Conservation (phyloP, 2,329 filamentous ascomycete genomes). For the Diplodia sapinea region DNA sequence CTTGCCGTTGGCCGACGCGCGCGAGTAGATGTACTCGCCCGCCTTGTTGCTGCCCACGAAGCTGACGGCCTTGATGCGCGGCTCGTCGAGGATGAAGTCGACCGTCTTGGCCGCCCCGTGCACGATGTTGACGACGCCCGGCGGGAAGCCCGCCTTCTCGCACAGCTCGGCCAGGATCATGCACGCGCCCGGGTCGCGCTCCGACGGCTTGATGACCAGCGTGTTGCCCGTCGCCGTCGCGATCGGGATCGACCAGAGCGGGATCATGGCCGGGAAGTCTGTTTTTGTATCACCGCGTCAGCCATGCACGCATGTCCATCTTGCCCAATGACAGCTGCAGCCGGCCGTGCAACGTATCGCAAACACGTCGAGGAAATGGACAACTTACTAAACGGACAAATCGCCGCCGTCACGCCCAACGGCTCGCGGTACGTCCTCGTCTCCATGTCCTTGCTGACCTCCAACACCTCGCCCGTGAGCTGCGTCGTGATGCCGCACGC, state of each 20-base stretch:
- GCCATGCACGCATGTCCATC: too few relatives aligned
- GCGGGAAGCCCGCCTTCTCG: constrained; percentile 79
- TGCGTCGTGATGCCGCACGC: constrained; percentile 81
- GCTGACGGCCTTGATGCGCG: constrained; percentile 82
- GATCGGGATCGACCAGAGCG: constrained; percentile 87
- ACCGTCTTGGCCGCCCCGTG: constrained; percentile 82
- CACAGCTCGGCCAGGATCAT: constrained; percentile 85
- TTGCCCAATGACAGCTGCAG: too few relatives aligned
- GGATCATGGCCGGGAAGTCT: constrained; percentile 94
- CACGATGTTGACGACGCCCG: constrained; percentile 81
- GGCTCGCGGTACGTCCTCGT: constrained; percentile 82
- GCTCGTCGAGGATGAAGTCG: constrained; percentile 85
- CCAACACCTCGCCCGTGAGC: constrained; percentile 81
- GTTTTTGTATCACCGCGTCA: not conserved
- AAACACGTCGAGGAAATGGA: not conserved
- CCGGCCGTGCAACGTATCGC: too few relatives aligned
- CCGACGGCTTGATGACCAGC: constrained; percentile 82
- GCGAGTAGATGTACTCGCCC: constrained; percentile 82
- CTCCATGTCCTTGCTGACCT: constrained; percentile 91
- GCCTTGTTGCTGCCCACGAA: constrained; percentile 90
- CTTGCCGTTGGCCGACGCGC: constrained; percentile 83
- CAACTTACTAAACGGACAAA: constrained; percentile 81
- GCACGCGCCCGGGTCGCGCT: constrained; percentile 81
- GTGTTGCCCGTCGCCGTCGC: constrained; percentile 85
- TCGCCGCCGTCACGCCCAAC: constrained; percentile 79